Evolutionary conservation across 768 basidiomycete genomes (phyloP).

Genomic region (Agaricus subrufescens): DNA sequence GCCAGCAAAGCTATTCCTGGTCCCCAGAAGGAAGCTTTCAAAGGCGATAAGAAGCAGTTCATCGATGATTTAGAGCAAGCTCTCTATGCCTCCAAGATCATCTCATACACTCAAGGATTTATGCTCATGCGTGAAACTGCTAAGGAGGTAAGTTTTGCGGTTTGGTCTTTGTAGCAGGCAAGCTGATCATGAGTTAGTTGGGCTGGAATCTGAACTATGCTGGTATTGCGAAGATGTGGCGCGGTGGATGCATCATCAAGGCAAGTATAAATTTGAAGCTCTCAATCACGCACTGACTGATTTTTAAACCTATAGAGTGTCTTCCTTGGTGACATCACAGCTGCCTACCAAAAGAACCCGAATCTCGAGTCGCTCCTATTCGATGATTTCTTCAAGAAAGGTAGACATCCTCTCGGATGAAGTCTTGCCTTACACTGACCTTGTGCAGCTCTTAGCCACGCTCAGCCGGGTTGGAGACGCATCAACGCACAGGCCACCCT

Average conservation of each 20-base stretch:
- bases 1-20: constrained; percentile 90
- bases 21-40: constrained; percentile 90
- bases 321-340: constrained; percentile 89
- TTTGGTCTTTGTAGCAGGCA: not conserved
- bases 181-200: constrained; percentile 34
- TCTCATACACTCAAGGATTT: constrained; percentile 99
- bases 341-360: constrained; percentile 82
- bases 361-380: constrained; percentile 90
- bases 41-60: constrained; percentile 97
- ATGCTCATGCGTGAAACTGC: constrained; percentile 99
- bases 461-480: constrained; percentile 98
- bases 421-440: not conserved
- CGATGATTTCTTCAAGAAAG: constrained; percentile 97
- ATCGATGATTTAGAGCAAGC: constrained; percentile 99
- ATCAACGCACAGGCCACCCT: constrained; percentile 93
- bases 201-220: constrained; percentile 95
- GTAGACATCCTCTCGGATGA: constrained; percentile 25
- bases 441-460: constrained; percentile 74
- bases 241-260: constrained; percentile 99
- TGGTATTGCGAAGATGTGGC: constrained; percentile 99
- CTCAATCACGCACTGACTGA: not conserved
- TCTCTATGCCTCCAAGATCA: constrained; percentile 98
- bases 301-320: constrained; percentile 50
- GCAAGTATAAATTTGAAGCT: constrained; percentile 24
- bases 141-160: constrained; percentile 60